Conservation (phyloP, 495 filamentous ascomycete species). For the Umbilicaria muhlenbergii region DNA sequence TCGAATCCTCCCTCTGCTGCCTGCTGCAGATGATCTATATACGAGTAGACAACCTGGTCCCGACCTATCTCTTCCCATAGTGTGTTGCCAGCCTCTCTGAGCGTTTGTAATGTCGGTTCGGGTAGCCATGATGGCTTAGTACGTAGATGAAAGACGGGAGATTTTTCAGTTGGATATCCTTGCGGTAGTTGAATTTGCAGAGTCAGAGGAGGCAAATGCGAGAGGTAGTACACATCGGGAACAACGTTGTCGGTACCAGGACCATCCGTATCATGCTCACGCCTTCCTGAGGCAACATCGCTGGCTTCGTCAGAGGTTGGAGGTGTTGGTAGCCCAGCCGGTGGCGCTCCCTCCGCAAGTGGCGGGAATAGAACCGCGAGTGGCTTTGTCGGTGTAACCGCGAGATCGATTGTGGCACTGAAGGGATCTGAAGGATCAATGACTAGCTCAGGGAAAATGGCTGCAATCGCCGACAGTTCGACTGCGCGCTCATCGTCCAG, state of each 20-base stretch:
- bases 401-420: constrained; percentile 52
- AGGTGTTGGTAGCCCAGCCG: constrained; percentile 24
- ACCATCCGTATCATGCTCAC: constrained; percentile 14
- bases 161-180: constrained; percentile 52
- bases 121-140: constrained; percentile 62
- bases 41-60: constrained; percentile 63
- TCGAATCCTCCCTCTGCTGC: constrained; percentile 62
- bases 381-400: constrained; percentile 52
- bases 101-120: constrained; percentile 30
- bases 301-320: constrained; percentile 28
- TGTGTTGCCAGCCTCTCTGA: constrained; percentile 41
- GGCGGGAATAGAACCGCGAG: constrained; percentile 55
- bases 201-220: constrained; percentile 60
- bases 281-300: constrained; percentile 8
- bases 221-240: constrained; percentile 45
- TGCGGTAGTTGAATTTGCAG: constrained; percentile 56
- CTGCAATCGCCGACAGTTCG: constrained; percentile 68
- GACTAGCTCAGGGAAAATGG: constrained; percentile 79
- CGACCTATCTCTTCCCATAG: constrained; percentile 77
- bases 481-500: constrained; percentile 53
- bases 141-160: constrained; percentile 51
- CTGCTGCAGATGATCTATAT: constrained; percentile 78
- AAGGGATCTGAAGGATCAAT: constrained; percentile 41
- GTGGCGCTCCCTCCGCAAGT: constrained; percentile 24
- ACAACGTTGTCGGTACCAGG: constrained; percentile 5